phyloP scores from a whole-genome alignment of 345 rosid species.

The Melastoma malabathricum region DNA sequence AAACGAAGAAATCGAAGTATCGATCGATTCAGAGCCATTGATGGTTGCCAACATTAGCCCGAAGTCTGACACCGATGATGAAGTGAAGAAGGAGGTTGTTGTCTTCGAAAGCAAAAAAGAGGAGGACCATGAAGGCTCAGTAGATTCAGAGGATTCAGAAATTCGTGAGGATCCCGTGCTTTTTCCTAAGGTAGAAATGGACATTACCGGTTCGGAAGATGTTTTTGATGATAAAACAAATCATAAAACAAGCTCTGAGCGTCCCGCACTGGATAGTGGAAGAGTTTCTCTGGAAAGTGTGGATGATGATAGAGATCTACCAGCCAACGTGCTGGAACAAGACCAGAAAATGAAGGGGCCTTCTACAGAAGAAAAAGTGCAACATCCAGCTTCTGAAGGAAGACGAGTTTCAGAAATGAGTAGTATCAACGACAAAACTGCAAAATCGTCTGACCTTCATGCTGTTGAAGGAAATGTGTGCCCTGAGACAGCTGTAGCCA shows the following conservation, averaged over 20 bases:
- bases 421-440: slow-evolving; percentile 18
- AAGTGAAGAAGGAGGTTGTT: no score
- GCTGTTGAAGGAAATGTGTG: slow-evolving; percentile 31
- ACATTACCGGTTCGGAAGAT: slow-evolving; percentile 1
- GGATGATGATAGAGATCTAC: slow-evolving; percentile 15
- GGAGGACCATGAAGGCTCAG: no score
- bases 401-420: slow-evolving; percentile 35
- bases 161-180: no score
- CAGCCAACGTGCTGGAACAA: neutral
- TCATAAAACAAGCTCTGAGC: neutral
- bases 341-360: slow-evolving; percentile 16
- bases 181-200: no score
- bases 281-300: slow-evolving; percentile 7
- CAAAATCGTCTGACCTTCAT: slow-evolving; percentile 18
- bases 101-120: no score
- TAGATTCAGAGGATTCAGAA: no score
- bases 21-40: no score
- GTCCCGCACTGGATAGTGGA: slow-evolving; percentile 1
- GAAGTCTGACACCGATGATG: no score
- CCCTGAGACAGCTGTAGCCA: slow-evolving; percentile 60
- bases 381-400: slow-evolving; percentile 38
- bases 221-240: slow-evolving; percentile 8
- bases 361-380: slow-evolving; percentile 17
- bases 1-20: no score
- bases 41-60: no score